phyloP scores from a whole-genome alignment of 1,284 basidiomycete genomes.

The Leucoagaricus sp. region DNA sequence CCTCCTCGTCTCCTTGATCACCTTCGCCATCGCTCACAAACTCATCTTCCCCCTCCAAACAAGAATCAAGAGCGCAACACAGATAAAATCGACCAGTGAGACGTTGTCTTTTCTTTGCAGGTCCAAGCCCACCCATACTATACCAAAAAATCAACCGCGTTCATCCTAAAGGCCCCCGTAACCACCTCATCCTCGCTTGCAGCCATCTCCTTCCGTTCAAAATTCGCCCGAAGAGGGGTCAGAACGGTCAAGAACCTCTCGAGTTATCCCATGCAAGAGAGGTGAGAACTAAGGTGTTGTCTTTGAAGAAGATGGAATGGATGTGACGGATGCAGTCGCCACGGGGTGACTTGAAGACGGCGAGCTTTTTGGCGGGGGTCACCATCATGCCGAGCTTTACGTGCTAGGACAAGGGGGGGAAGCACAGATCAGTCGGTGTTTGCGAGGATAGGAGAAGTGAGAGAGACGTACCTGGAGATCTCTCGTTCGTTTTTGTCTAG shows the following conservation, averaged over 20 bases:
- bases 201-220: slow-evolving; percentile 38
- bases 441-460: too few species aligned
- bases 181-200: slow-evolving; percentile 22
- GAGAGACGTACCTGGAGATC: too few species aligned
- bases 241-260: slow-evolving; percentile 53
- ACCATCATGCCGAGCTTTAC: slow-evolving; percentile 79
- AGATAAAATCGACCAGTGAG: slow-evolving; percentile 64
- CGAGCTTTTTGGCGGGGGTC: slow-evolving; percentile 75
- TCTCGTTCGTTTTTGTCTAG: slow-evolving; percentile 54
- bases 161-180: not conserved
- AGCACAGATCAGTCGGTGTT: not conserved
- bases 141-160: slow-evolving; percentile 22
- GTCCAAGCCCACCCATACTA: slow-evolving; percentile 25
- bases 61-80: slow-evolving; percentile 52
- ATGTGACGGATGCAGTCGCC: slow-evolving; percentile 55
- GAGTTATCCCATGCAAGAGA: slow-evolving; percentile 62
- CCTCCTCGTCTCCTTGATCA: slow-evolving; percentile 49
- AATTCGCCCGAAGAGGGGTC: slow-evolving; percentile 25
- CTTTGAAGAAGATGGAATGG: slow-evolving; percentile 43
- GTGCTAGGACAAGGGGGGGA: slow-evolving; percentile 41
- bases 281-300: slow-evolving; percentile 35
- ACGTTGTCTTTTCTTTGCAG: slow-evolving; percentile 41
- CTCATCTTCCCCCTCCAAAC: slow-evolving; percentile 31
- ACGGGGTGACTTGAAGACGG: slow-evolving; percentile 56
- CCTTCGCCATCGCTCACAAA: slow-evolving; percentile 41